phyloP scores from a whole-genome alignment of 495 filamentous ascomycete species.

The Hypoxylon intermedium region DNA sequence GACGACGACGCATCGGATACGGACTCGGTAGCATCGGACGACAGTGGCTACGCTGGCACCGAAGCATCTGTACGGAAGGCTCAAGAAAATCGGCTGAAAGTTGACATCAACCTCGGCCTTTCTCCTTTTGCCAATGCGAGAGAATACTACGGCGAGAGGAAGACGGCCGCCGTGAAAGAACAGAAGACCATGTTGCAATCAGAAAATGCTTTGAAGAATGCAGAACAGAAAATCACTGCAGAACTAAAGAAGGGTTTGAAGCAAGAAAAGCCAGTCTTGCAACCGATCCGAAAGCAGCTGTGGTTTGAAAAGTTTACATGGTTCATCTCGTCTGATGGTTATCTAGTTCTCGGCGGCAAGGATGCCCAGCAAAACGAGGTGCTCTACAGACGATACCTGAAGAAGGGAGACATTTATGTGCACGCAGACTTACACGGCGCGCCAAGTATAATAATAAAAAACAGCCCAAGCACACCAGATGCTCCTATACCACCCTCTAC shows the following conservation, averaged over 20 bases:
- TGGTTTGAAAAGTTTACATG: constrained; percentile 98
- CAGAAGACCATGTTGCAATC: constrained; percentile 85
- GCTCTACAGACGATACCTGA: constrained; percentile 82
- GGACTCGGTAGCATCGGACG: constrained; percentile 67
- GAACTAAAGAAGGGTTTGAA: constrained; percentile 87
- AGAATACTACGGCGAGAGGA: constrained; percentile 90
- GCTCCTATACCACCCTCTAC: constrained; percentile 91
- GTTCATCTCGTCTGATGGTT: constrained; percentile 96
- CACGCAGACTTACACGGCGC: constrained; percentile 91
- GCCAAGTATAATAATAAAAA: constrained; percentile 83
- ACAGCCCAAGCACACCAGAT: constrained; percentile 73
- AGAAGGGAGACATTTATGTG: constrained; percentile 88
- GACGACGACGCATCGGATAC: constrained; percentile 68
- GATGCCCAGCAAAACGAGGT: constrained; percentile 92
- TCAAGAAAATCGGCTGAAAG: constrained; percentile 60
- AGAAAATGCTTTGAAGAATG: constrained; percentile 82
- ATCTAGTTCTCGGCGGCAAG: constrained; percentile 84
- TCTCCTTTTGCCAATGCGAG: constrained; percentile 87
- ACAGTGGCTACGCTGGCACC: constrained; percentile 60
- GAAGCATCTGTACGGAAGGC: constrained; percentile 47
- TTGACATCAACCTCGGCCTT: constrained; percentile 85
- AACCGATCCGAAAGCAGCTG: constrained; percentile 77
- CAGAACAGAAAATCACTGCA: constrained; percentile 82
- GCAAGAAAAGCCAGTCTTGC: constrained; percentile 87
- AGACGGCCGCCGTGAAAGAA: constrained; percentile 80